Evolutionary conservation across 495 filamentous ascomycete genomes (phyloP), one percentile per base, ranked within the genome.

Genomic region (Opeltia flavorubescens): DNA sequence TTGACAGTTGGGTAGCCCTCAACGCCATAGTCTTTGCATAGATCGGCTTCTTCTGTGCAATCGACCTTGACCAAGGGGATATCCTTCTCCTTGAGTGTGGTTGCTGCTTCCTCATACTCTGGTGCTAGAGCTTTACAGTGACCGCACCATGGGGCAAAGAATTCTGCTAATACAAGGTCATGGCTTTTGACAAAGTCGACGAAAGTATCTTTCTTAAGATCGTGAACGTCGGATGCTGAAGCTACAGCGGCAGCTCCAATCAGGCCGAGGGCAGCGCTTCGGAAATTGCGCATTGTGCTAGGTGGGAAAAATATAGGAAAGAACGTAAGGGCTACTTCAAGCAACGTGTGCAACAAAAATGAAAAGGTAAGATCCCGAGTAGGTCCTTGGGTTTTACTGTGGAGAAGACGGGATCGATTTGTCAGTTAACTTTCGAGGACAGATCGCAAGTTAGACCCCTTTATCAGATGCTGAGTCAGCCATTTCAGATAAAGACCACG

Each of bases 131-230:
- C 83, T 74, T 98, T 98, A 83, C 91, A 98, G 76, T 98, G 91
- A 54, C 91, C 91, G 63, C 93, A 99, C 93, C 91, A 96, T 34
- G 93, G 93, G 21, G 91, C 91, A 64, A 93, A 99, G 75, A 95
- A 99, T 71, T 99, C 91, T 48, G 95, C 76, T 51, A 99, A 76
- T 36, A 99, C 91, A 46, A 96, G 73, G 55, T 83, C 78, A 61
- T 96, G 79, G 50, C 81, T 73, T 55, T 80, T 84, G 51, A 99
- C 67, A 67, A 95, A 99, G 42, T 75, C 72, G 38, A 80, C 66
- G 58, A 98, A 96, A 35, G 76, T 88, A 55, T 91, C 87, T 64
- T 76, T 83, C 62, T 78, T 89, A 48, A 99, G 67, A 28, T 84
- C 75, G 51, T 80, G 68, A 34, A 98, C 91, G 61, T 96, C 85